Percentiles rank a stretch among this genome's conserved stretches.
These are phyloP conservation scores for Aureobasidium sp. DNA, from an alignment of 2,329 filamentous ascomycete species.

Conservation along the genomic window DNA sequence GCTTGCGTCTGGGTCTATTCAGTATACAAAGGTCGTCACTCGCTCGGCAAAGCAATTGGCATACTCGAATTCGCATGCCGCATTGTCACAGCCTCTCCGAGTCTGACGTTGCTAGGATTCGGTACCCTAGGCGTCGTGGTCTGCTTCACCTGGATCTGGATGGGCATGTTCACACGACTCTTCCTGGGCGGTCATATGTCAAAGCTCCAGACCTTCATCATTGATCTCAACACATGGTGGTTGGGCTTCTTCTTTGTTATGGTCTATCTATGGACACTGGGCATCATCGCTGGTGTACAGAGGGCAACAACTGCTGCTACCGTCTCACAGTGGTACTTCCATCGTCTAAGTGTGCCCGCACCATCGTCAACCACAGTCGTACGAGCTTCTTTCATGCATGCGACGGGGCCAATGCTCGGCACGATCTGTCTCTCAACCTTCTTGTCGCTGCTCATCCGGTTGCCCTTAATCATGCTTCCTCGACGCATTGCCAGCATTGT, in stretches of 20 bases:
- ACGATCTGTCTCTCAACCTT: conserved; percentile 86
- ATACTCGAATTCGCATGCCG: conserved; percentile 89
- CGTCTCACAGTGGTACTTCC: conserved; percentile 98
- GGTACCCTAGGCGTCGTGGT: conserved; percentile 68
- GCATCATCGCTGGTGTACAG: conserved; percentile 80
- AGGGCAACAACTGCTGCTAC: conserved; percentile 88
- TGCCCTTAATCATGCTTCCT: conserved; percentile 80
- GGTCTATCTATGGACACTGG: conserved; percentile 92
- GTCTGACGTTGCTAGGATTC: conserved; percentile 76
- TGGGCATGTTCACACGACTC: conserved; percentile 90
- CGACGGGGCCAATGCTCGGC: conserved; percentile 79
- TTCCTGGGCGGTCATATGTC: conserved; percentile 88
- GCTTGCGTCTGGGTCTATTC: conserved; percentile 78
- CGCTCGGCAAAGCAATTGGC: conserved; percentile 73
- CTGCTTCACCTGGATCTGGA: conserved; percentile 90
- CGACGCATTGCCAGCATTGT: conserved; percentile 62
- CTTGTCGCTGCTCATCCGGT: conserved; percentile 68
- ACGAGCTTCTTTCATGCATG: conserved; percentile 72
- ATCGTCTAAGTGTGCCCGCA: conserved; percentile 72
- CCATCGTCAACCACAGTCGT: conserved; percentile 77
- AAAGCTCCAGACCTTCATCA: conserved; percentile 58
- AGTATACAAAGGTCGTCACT: conserved; percentile 70
- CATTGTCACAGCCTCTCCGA: conserved; percentile 78
- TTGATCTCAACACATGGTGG: conserved; percentile 89
- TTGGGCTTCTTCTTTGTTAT: conserved; percentile 85